Base-by-base conservation (phyloP, 331 rosid genomes). In the Stylosanthes scabra region DNA sequence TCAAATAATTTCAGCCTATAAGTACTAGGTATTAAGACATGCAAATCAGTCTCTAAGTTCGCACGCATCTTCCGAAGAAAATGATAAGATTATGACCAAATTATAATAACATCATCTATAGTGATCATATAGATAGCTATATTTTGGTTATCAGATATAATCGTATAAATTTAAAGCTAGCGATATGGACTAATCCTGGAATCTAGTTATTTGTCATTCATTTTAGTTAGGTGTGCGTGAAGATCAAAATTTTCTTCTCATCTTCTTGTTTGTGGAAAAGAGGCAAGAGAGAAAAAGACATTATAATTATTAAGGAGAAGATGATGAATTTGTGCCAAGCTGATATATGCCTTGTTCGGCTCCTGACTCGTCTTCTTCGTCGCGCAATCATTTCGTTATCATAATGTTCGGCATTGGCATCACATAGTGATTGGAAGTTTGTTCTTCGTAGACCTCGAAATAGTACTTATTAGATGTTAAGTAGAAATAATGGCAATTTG, bases 261-360 rank as follows among this genome's bases (percentile, higher is more conserved):
- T 40, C 13, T 40, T 49, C 51, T 9, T 1, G 41, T 28, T 51
- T 51, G 42, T 79, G 12, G 8, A 15, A 28, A 41, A 52, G 72
- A 34, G 56, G 55, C 37, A 65, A 56, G 63, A 62, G 27, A 6
- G 73, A 71, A 16, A 63, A 68, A n/a, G 77, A 71, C 74, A 39
- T 31, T n/a, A n/a, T n/a, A n/a, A n/a, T n/a, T n/a, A n/a, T n/a
- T 31, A 5, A 31, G 37, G 37, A 31, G 37, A 3, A 31, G 5
- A 31, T 5, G 65, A 69, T 56, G 28, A 12, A 56, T 74, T 28
- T 12, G 37, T 28, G 74, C 14, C 27, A 16, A 59, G 13, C 41
- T 6, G 74, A 7, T 71, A 34, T 14, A 45, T 25, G 71, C 31
- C 71, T 10, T 16, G 41, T 68, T 65, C 34, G 8, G 50, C 60